phyloP scores from a whole-genome alignment of 495 filamentous ascomycete species.

The Penicillium atrosanguineum region DNA sequence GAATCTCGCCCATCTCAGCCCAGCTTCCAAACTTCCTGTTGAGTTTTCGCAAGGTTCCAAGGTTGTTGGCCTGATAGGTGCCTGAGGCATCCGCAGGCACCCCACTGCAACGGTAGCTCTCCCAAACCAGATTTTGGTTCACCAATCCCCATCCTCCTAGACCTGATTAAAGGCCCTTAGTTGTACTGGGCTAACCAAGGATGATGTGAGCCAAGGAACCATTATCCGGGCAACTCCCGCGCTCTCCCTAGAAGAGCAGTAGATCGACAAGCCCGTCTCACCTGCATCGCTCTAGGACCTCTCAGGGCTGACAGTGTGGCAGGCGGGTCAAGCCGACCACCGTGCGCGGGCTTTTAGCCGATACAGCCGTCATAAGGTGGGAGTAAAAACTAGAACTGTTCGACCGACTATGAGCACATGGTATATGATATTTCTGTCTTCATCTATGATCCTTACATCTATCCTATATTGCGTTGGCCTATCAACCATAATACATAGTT shows the following conservation, averaged over 20 bases:
- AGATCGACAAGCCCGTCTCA: conserved; percentile 11
- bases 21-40: background rate
- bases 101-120: too few species aligned
- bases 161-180: background rate
- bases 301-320: background rate
- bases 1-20: background rate
- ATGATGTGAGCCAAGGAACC: conserved; percentile 10
- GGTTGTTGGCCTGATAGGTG: conserved; percentile 1
- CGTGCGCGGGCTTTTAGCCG: background rate
- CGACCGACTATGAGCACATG: background rate
- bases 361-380: background rate
- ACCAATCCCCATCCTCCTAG: background rate
- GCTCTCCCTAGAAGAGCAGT: conserved; percentile 1
- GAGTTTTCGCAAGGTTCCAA: background rate
- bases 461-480: background rate
- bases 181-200: background rate
- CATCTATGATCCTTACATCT: background rate
- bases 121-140: conserved; percentile 5
- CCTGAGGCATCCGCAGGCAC: background rate
- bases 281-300: conserved; percentile 1
- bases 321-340: background rate
- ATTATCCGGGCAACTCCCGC: conserved; percentile 8
- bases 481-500: background rate
- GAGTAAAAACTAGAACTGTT: background rate
- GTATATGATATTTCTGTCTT: background rate